Base-by-base conservation (phyloP, 345 rosid species). In the Psidium friedrichsthalianum region DNA sequence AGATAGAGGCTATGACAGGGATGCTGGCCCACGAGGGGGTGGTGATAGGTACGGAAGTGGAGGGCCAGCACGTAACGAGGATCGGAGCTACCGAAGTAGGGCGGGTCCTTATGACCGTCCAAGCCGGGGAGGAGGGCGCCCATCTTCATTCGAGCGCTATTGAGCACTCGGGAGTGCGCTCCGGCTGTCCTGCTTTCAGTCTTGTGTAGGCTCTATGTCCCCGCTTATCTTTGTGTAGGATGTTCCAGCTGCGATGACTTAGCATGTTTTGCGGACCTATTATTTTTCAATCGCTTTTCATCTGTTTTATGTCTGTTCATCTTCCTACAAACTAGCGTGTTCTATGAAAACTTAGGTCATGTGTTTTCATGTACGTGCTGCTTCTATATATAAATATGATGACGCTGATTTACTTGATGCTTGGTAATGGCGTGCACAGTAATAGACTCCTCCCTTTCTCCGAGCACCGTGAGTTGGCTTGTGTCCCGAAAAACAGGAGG, bases 41-140 rank as follows among this genome's bases (percentile, higher is more conserved):
- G 86, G 86, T 84, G 96, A 95, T 81, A 90, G 99, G 90, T 95
- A 92, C 51, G 92, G 92, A 81, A 87, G 88, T 85, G 98, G 98
- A 80, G 99, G 98, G 21, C 95, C 98, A 0, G 89, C 90, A 42
- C 88, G 95, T 13, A 88, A 89, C 1, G 99, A 94, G 32, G 95
- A 92, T 56, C 92, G 98, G 89, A 91, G 92, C 87, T 96, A 93
- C 89, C 89, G 98, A 87, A 94, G 86, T 85, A 92, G 97, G 86
- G 87, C 93, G 7, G 93, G 91, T 54, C 99, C 99, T 5, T 98
- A 94, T 56, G 99, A 96, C 47, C 94, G 99, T 54, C 95, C 98
- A 8, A 87, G 92, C 90, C 88, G 96, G 86, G 97, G 94, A 36
- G 97, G 94, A 44, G 94, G 94, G 21, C 95, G 92, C 80, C 91